phyloP scores from a whole-genome alignment of 345 rosid species.

The Gossypium turneri region DNA sequence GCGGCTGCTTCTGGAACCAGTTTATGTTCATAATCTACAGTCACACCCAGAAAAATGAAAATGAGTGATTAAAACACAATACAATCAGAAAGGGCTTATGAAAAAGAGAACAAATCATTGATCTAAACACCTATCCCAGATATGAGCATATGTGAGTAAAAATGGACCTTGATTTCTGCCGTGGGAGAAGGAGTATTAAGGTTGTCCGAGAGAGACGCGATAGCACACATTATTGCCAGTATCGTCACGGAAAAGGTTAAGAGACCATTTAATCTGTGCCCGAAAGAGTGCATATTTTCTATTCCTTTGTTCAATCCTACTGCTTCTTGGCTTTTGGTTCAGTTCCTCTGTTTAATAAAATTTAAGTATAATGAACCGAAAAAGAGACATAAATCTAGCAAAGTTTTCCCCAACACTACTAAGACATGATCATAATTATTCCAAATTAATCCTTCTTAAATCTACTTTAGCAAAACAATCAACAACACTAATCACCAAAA shows the following conservation, averaged over 20 bases:
- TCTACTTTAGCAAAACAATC: not conserved
- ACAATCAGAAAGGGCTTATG: conserved; percentile 1
- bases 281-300: conserved; percentile 71
- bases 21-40: conserved; percentile 79
- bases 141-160: not conserved
- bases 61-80: conserved; percentile 21
- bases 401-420: not conserved
- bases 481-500: not conserved
- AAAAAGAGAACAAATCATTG: conserved; percentile 17
- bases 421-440: not conserved
- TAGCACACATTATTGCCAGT: conserved; percentile 80
- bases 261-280: conserved; percentile 87
- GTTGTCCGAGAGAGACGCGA: conserved; percentile 81
- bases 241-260: conserved; percentile 79
- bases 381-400: not conserved
- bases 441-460: conserved; percentile 1
- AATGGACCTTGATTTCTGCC: conserved; percentile 72
- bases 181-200: conserved; percentile 76
- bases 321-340: not conserved
- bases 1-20: conserved; percentile 83
- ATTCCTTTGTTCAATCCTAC: not conserved
- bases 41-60: conserved; percentile 17
- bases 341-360: not conserved
- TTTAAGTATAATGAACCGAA: not conserved
- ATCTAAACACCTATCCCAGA: not conserved